These are phyloP conservation scores for Moesziomyces sp. DNA, from an alignment of 1,284 basidiomycete species.

Conservation along the genomic window DNA sequence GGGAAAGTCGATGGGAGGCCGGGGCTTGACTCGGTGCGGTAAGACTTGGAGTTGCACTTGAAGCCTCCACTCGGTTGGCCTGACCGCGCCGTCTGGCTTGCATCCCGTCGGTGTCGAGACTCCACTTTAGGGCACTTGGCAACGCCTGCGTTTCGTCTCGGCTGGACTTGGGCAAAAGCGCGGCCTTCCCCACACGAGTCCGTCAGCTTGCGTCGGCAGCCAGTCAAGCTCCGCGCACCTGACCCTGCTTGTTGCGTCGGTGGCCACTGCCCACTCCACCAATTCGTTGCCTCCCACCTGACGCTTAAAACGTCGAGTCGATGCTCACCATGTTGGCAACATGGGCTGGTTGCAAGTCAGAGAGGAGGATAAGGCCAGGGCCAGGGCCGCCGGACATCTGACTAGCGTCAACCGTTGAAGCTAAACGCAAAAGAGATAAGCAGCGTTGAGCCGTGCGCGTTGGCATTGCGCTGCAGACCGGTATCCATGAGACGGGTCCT, in stretches of 20 bases:
- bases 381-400: background rate
- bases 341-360: too few species aligned
- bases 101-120: background rate
- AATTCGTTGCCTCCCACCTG: too few species aligned
- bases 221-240: constrained; percentile 4
- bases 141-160: background rate
- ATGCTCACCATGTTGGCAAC: too few species aligned
- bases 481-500: too few species aligned
- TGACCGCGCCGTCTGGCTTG: background rate
- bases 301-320: too few species aligned
- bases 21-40: too few species aligned
- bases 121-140: too few species aligned
- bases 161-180: background rate
- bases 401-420: background rate
- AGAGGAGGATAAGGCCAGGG: background rate
- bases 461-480: too few species aligned
- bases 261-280: background rate
- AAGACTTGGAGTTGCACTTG: background rate
- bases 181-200: background rate
- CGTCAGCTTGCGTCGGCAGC: background rate
- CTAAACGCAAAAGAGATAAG: background rate
- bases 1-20: background rate
- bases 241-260: constrained; percentile 8
- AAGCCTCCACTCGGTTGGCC: background rate
- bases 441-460: too few species aligned